A percentile compares a stretch with the other conserved stretches of the same genome.
Conservation (phyloP, 2,329 filamentous ascomycete species). For the Delphinella strobiligena region DNA sequence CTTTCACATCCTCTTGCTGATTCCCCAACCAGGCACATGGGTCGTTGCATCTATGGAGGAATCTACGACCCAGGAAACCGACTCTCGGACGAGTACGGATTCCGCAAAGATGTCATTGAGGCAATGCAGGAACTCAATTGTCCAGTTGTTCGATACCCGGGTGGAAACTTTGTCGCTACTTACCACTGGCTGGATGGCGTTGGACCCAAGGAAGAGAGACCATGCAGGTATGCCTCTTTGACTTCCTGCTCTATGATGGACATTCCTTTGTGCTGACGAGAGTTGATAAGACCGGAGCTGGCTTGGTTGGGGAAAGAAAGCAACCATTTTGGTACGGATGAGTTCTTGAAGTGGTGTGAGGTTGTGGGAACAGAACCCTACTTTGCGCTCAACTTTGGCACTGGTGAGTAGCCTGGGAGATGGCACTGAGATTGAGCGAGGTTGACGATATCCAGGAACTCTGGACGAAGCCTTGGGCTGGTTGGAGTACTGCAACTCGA, state of each 20-base stretch:
- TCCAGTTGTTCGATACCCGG: slow-evolving; percentile 69
- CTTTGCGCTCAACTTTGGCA: slow-evolving; percentile 70
- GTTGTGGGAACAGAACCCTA: slow-evolving; percentile 66
- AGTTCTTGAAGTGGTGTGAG: slow-evolving; percentile 74
- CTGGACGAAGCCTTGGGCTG: slow-evolving; percentile 48
- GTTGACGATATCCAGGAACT: slow-evolving; percentile 21
- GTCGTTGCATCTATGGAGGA: slow-evolving; percentile 76
- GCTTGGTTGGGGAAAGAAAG: slow-evolving; percentile 68
- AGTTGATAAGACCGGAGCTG: slow-evolving; percentile 49
- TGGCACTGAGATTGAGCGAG: not conserved
- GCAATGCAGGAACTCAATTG: slow-evolving; percentile 62
- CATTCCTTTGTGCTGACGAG: not conserved
- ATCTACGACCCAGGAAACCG: slow-evolving; percentile 65
- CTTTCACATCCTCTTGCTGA: not conserved
- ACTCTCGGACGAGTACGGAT: slow-evolving; percentile 65
- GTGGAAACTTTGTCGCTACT: slow-evolving; percentile 73
- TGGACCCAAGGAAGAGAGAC: slow-evolving; percentile 58
- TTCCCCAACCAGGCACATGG: slow-evolving; percentile 56
- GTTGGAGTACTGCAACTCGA: slow-evolving; percentile 79
- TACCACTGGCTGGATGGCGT: slow-evolving; percentile 80
- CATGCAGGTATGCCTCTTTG: slow-evolving; percentile 21
- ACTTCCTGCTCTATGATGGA: no score
- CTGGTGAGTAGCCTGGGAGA: slow-evolving; percentile 34
- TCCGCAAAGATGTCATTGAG: slow-evolving; percentile 65
- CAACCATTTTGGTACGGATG: slow-evolving; percentile 74